phyloP scores from a whole-genome alignment of 257 asterid species.

The Gentiana macrophylla region DNA sequence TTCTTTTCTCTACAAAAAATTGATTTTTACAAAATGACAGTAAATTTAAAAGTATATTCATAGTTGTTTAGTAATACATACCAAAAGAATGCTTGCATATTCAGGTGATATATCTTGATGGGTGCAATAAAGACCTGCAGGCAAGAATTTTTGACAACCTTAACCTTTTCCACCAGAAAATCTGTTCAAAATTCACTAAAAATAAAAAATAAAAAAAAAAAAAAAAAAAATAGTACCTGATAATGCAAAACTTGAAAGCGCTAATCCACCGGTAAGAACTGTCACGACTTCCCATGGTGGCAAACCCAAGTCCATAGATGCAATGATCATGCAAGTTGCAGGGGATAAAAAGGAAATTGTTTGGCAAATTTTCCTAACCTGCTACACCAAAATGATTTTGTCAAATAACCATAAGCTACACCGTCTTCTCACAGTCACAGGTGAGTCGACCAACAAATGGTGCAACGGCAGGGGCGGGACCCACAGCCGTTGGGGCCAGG shows the following conservation, averaged over 20 bases:
- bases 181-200: slow-evolving; percentile 3
- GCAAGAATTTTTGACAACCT: slow-evolving; percentile 5
- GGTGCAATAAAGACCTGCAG: slow-evolving; percentile 81
- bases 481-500: no score
- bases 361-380: slow-evolving; percentile 95
- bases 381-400: slow-evolving; percentile 6
- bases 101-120: slow-evolving; percentile 99
- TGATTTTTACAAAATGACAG: not conserved
- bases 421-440: no score
- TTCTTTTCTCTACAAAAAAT: not conserved
- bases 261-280: slow-evolving; percentile 76
- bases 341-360: slow-evolving; percentile 84
- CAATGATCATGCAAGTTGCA: slow-evolving; percentile 88
- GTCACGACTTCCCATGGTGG: slow-evolving; percentile 76
- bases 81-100: slow-evolving; percentile 95
- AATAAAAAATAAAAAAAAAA: not conserved
- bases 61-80: slow-evolving; percentile 16
- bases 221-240: slow-evolving; percentile 43
- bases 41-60: no score
- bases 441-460: no score
- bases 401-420: no score
- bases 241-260: slow-evolving; percentile 84
- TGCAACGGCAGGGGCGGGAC: no score
- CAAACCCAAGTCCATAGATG: slow-evolving; percentile 76
- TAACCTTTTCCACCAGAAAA: slow-evolving; percentile 1